Evolutionary conservation across 2,329 filamentous ascomycete species (phyloP).

Genomic region (Zelopaecilomyces penicillatus): DNA sequence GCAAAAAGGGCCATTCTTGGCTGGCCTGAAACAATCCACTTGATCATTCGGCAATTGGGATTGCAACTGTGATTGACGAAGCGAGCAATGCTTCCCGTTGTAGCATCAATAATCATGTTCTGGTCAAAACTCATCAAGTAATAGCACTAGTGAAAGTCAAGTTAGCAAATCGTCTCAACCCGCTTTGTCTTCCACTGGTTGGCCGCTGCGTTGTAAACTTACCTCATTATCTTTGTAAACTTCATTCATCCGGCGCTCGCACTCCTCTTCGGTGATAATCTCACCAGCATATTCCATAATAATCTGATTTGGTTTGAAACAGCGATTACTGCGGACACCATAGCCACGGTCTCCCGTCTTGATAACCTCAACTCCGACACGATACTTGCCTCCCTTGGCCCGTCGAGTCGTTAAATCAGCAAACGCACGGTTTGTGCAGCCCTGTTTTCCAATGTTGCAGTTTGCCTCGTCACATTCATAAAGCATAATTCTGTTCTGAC

Average conservation of each 20-base stretch:
- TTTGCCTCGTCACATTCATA: constrained; percentile 93
- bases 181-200: not conserved
- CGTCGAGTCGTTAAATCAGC: constrained; percentile 66
- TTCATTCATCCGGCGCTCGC: constrained; percentile 86
- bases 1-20: constrained; percentile 96
- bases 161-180: constrained; percentile 6
- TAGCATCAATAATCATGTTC: constrained; percentile 97
- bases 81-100: constrained; percentile 87
- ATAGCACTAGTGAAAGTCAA: constrained; percentile 58
- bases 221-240: constrained; percentile 92
- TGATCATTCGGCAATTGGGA: constrained; percentile 96
- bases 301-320: constrained; percentile 82
- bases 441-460: constrained; percentile 66
- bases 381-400: constrained; percentile 73
- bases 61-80: constrained; percentile 98
- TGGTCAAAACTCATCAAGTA: constrained; percentile 99
- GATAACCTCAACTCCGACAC: constrained; percentile 89
- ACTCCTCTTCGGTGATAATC: constrained; percentile 92
- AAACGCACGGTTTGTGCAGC: constrained; percentile 84
- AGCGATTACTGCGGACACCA: constrained; percentile 83
- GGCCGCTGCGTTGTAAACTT: constrained; percentile 21
- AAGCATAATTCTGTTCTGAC: constrained; percentile 92
- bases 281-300: constrained; percentile 98
- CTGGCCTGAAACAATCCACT: constrained; percentile 90
- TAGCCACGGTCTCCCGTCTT: constrained; percentile 84